phyloP scores from a whole-genome alignment of 2,329 filamentous ascomycete species.

The Thyridium curvatum region DNA sequence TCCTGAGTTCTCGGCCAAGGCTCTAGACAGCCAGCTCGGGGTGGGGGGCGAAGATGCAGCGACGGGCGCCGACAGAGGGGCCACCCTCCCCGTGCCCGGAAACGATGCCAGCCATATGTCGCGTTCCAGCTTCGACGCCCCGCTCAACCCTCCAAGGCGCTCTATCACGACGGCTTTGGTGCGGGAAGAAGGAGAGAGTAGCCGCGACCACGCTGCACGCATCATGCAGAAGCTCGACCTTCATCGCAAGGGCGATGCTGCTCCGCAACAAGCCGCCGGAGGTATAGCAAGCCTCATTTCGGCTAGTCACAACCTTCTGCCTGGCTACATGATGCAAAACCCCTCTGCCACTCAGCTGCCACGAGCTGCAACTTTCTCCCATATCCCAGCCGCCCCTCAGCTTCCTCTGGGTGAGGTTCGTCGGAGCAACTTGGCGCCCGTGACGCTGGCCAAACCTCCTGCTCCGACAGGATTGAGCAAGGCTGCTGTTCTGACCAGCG shows the following conservation, averaged over 20 bases:
- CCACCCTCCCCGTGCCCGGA: constrained; percentile 60
- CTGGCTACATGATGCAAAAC: constrained; percentile 39
- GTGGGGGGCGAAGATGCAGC: constrained; percentile 36
- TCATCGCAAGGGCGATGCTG: constrained; percentile 59
- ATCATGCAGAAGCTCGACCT: constrained; percentile 92
- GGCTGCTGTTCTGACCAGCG: constrained; percentile 73
- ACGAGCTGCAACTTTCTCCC: no score
- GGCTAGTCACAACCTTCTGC: constrained; percentile 73
- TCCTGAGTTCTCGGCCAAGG: constrained; percentile 83
- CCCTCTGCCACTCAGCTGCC: constrained; percentile 13
- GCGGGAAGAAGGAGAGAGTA: constrained; percentile 65
- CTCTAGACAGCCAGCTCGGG: constrained; percentile 35
- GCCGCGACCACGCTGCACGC: constrained; percentile 74
- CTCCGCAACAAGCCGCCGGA: constrained; percentile 36
- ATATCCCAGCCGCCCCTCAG: no score
- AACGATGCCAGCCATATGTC: constrained; percentile 45
- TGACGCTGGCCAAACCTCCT: constrained; percentile 77
- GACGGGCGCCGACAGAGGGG: constrained; percentile 48
- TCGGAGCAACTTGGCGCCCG: constrained; percentile 66
- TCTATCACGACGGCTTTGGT: constrained; percentile 48
- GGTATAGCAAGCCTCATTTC: constrained; percentile 84
- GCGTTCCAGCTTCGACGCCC: constrained; percentile 69
- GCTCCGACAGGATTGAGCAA: constrained; percentile 81
- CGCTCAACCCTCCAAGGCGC: constrained; percentile 36
- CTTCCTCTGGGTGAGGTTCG: constrained; percentile 11